phyloP scores from a whole-genome alignment of 1,284 basidiomycete genomes.

The Malassezia globosa region DNA sequence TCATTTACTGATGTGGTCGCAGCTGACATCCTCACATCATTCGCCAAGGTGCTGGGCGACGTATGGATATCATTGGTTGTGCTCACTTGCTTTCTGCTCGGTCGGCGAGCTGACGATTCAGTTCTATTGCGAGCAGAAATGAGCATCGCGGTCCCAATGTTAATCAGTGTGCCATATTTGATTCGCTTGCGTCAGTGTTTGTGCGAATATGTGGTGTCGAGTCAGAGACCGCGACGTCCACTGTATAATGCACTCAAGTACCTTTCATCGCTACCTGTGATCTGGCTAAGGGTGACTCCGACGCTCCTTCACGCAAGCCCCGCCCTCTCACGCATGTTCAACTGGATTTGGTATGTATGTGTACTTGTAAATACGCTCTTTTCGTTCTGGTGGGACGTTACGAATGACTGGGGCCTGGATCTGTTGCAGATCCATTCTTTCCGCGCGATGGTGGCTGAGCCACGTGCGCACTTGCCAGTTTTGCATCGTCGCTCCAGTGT shows the following conservation, averaged over 20 bases:
- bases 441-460: conserved; percentile 14
- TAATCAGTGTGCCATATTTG: conserved; percentile 83
- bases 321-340: background rate
- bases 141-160: conserved; percentile 56
- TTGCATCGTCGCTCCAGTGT: conserved; percentile 11
- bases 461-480: conserved; percentile 12
- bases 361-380: conserved; percentile 81
- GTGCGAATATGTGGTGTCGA: conserved; percentile 59
- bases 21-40: conserved; percentile 90
- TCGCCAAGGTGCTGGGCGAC: conserved; percentile 90
- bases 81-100: background rate
- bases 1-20: conserved; percentile 85
- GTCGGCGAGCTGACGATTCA: conserved; percentile 25
- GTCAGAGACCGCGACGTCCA: conserved; percentile 51
- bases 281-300: conserved; percentile 53
- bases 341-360: conserved; percentile 60
- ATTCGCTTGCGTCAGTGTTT: conserved; percentile 87
- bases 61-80: conserved; percentile 62
- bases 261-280: conserved; percentile 91
- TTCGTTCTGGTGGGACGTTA: conserved; percentile 98
- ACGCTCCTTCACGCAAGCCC: background rate
- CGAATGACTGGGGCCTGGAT: conserved; percentile 91
- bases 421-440: conserved; percentile 52
- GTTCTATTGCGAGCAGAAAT: conserved; percentile 39
- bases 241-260: conserved; percentile 95